A percentile compares a stretch with the other conserved stretches of the same genome.
Evolutionary conservation across 345 rosid species (phyloP).

Genomic region (Citrus inodora): DNA sequence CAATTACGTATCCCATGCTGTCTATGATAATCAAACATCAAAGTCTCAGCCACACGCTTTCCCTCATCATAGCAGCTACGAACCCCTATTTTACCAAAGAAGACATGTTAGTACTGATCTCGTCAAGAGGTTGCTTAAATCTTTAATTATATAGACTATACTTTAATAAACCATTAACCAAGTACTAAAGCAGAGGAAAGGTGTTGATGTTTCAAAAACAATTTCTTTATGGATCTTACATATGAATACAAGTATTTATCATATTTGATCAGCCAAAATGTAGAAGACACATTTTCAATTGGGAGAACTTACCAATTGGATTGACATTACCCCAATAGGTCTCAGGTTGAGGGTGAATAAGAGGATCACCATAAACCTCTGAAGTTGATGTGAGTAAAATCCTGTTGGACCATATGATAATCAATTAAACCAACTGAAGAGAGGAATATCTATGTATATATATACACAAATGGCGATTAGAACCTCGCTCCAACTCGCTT

Average conservation of each 20-base stretch:
- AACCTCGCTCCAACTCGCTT: conserved; percentile 98
- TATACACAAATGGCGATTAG: conserved; percentile 1
- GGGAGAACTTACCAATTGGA: conserved; percentile 65
- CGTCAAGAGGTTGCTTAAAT: not conserved
- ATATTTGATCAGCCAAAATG: not conserved
- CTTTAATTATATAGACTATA: not conserved
- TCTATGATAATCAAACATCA: conserved; percentile 97
- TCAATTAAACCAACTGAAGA: conserved; percentile 4
- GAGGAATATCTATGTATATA: not conserved
- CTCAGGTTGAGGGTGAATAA: conserved; percentile 90
- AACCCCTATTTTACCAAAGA: conserved; percentile 50
- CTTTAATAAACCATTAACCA: not conserved
- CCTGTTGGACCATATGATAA: conserved; percentile 34
- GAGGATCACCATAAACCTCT: conserved; percentile 97
- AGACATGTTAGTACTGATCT: not conserved
- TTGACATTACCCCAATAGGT: conserved; percentile 97
- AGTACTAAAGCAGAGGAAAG: not conserved
- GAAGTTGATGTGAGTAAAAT: conserved; percentile 96
- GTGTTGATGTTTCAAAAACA: not conserved
- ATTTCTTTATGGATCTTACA: not conserved
- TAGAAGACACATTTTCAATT: not conserved
- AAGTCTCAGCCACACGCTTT: conserved; percentile 96
- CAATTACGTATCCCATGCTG: conserved; percentile 84
- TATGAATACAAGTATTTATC: not conserved
- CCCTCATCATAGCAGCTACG: conserved; percentile 98